A percentile compares a stretch with the other conserved stretches of the same genome.
Evolutionary conservation across 306 rosid species (phyloP).

Genomic region (Delonix regia): DNA sequence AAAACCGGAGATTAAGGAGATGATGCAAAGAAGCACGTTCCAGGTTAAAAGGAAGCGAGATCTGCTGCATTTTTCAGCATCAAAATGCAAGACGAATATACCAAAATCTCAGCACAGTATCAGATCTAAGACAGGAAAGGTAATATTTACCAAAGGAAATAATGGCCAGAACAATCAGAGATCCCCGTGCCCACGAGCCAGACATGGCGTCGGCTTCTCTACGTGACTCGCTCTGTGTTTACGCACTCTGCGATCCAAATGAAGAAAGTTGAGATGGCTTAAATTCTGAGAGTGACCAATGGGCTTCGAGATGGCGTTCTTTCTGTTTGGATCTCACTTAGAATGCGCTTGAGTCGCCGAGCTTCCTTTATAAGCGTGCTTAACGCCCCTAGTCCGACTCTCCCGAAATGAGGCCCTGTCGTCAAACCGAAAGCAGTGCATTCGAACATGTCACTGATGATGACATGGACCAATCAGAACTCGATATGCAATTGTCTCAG

Average conservation of each 20-base stretch:
- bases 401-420: not conserved
- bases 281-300: not conserved
- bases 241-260: constrained; percentile 26
- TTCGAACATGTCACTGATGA: constrained; percentile 61
- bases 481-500: not conserved
- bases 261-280: not conserved
- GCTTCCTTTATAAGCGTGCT: constrained; percentile 39
- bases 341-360: constrained; percentile 31
- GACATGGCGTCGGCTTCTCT: constrained; percentile 55
- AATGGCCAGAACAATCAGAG: constrained; percentile 70
- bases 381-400: constrained; percentile 34
- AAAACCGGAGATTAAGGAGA: not conserved
- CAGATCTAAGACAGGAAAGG: constrained; percentile 50
- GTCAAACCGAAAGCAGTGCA: constrained; percentile 24
- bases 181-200: constrained; percentile 66
- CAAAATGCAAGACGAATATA: not conserved
- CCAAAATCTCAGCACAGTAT: not conserved
- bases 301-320: not conserved
- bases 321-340: not conserved
- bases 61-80: constrained; percentile 39
- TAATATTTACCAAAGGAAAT: constrained; percentile 60
- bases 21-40: not conserved
- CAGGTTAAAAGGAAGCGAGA: constrained; percentile 30
- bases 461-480: constrained; percentile 87
- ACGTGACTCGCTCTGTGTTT: not conserved